Base-by-base conservation (phyloP, 1,284 basidiomycete genomes). In the Calocybe gambosa region DNA sequence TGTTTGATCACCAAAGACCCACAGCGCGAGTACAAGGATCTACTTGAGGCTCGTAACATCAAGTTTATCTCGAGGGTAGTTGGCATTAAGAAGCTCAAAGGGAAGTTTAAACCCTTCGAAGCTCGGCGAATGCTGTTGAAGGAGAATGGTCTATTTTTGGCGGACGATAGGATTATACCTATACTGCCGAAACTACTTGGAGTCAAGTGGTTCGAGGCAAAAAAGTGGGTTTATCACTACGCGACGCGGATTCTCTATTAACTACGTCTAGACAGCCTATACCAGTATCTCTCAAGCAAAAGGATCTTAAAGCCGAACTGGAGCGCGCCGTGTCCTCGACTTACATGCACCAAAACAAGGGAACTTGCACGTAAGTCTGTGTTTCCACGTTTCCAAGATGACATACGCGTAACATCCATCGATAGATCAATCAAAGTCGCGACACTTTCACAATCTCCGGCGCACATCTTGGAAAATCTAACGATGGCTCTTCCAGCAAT, bases 1-100 rank as follows among this genome's bases (percentile, higher is more conserved):
- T 98, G 94, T 63, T 74, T 99, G 44, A 84, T 99, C 63, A 88
- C 87, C 43, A 98, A 98, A 68, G 92, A 96, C 65, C 95, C 96
- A 6, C 95, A 98, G 62, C 71, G 95, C 45, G 78, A 93, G 62
- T 98, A 96, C 77, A 98, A 98, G 68, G 91, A 96, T 63, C 78
- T 96, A 15, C 73, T 99, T 19, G 82, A 82, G 43, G 67, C 71
- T 40, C 72, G 89, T 45, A 77, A 82, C 40, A 83, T 99, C 71
- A 88, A 85, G 54, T 95, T 95, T 54, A 83, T 99, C 58, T 82
- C 80, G 33, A 77, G 94, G 20, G 93, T 99, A n/a, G 91, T 99
- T 29, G 94, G 93, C 16, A 72, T 97, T 43, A 75, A 76, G 51
- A 94, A 94, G 66, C 74, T 94, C 51, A 90, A 88, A 70, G 91